phyloP scores from a whole-genome alignment of 1,284 basidiomycete genomes.

The Sanghuangporus sanghuang region DNA sequence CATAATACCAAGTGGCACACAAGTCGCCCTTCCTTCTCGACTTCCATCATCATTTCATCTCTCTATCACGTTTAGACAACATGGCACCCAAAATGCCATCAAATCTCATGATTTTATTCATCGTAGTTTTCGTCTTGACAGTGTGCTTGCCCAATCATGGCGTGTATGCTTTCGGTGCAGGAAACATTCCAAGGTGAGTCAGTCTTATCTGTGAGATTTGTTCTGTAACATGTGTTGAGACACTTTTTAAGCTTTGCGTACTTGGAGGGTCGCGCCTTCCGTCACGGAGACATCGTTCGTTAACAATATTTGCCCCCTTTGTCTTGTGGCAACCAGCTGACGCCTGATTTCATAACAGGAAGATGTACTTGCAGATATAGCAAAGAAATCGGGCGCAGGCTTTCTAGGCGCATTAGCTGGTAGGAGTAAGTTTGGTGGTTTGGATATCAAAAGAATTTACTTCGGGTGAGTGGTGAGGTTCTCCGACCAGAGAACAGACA shows the following conservation, averaged over 20 bases:
- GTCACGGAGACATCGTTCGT: conserved; percentile 82
- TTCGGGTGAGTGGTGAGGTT: conserved; percentile 49
- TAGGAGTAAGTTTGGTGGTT: conserved; percentile 61
- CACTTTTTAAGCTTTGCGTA: conserved; percentile 51
- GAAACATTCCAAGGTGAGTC: conserved; percentile 66
- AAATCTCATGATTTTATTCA: conserved; percentile 32
- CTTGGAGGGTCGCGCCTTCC: conserved; percentile 74
- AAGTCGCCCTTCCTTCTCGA: not conserved
- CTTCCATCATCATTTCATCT: not conserved
- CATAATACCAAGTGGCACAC: not conserved
- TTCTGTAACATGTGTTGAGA: not conserved
- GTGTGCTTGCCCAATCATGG: conserved; percentile 53
- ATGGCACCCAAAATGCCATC: conserved; percentile 7
- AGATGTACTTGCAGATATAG: conserved; percentile 58
- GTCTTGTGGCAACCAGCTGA: not conserved
- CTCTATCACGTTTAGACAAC: not conserved
- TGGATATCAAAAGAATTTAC: conserved; percentile 74
- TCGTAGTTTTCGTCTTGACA: conserved; percentile 49
- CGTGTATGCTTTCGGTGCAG: conserved; percentile 70
- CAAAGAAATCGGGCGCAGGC: conserved; percentile 58
- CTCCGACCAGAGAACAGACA: conserved; percentile 6
- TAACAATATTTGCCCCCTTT: conserved; percentile 1
- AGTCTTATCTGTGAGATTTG: not conserved
- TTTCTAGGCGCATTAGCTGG: conserved; percentile 51
- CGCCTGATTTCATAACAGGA: conserved; percentile 37